Evolutionary conservation across 2,329 filamentous ascomycete genomes (phyloP), one percentile per base, ranked within the genome.

Genomic region (Orbilia oligospora): DNA sequence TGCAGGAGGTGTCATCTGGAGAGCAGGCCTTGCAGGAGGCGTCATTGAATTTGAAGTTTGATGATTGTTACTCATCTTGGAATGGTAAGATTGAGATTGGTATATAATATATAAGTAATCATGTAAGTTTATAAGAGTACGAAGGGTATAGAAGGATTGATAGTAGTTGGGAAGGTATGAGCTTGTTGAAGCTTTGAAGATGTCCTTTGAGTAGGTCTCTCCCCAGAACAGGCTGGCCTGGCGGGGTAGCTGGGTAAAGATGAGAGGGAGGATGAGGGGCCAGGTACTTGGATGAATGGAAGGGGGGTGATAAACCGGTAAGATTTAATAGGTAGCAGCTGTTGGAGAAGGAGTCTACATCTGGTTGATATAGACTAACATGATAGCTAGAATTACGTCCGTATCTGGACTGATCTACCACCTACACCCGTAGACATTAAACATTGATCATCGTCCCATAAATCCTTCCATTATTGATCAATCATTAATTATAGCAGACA

Each of bases 161-260:
- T 77, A 58, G 53, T 71, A 70, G 58, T 77, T 67, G 61, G 66
- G 51, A 71, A 53, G 20, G 38, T 24, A 18, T 20, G 49, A 70
- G 53, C 51, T 67, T 33, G 53, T 53, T 41, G 22, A 51, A 33
- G 61, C 44, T 73, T 48, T 12, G 53, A 38, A 49, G 22, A 18
- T 44, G 36, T 41, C 20, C 44, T n/a, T 61, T 20, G 16, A 16
- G 44, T 46, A 46, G n/a, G n/a, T n/a, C n/a, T n/a, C n/a, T 58
- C 30, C 27, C 49, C 24, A 10, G 9, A n/a, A 33, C n/a, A n/a
- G n/a, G 61, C 10, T 49, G 12, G 63, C 36, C 27, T 53, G 36
- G n/a, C 20, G 53, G 38, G 16, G 27, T 18, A 41, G 30, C 44
- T 6, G 6, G 6, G 27, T 30, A 33, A 36, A 16, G 61, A 22